Evolutionary conservation across 192 early-diverging fungal species (phyloP).

Genomic region (Allomyces arbusculus): DNA sequence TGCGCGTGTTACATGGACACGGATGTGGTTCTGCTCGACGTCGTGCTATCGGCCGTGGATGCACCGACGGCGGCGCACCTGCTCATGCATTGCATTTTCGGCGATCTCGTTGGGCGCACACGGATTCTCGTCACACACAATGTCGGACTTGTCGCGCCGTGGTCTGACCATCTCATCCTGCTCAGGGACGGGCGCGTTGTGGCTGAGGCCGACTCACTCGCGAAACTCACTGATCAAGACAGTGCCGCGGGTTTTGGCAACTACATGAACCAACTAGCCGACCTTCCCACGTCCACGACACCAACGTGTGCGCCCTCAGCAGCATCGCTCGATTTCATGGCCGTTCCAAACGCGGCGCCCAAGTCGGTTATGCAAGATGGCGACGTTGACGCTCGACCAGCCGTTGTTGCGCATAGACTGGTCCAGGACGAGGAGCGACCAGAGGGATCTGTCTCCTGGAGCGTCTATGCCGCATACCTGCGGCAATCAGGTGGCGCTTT

Average conservation of each 20-base stretch:
- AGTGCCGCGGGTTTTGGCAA: slow-evolving; percentile 17
- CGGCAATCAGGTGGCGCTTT: slow-evolving; percentile 19
- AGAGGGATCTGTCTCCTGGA: slow-evolving; percentile 48
- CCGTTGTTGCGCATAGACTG: slow-evolving; percentile 17
- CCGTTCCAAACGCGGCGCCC: slow-evolving; percentile 14
- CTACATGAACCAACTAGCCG: slow-evolving; percentile 2
- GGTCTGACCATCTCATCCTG: slow-evolving; percentile 22
- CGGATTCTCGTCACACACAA: slow-evolving; percentile 22
- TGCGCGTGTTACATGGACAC: slow-evolving; percentile 60
- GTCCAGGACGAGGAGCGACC: slow-evolving; percentile 69
- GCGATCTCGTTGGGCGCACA: slow-evolving; percentile 10
- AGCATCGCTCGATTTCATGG: slow-evolving; percentile 3
- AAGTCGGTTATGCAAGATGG: slow-evolving; percentile 16
- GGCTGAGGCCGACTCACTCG: slow-evolving; percentile 7
- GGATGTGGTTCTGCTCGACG: slow-evolving; percentile 54
- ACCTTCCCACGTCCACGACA: slow-evolving; percentile 10
- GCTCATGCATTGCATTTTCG: slow-evolving; percentile 50
- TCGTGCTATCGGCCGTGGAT: slow-evolving; percentile 86
- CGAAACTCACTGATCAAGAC: slow-evolving; percentile 20
- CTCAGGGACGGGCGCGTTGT: slow-evolving; percentile 7
- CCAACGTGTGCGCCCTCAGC: too few relatives aligned
- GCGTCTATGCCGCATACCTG: slow-evolving; percentile 57
- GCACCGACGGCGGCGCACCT: slow-evolving; percentile 82
- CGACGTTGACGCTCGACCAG: slow-evolving; percentile 10
- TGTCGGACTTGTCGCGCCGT: slow-evolving; percentile 16